These are phyloP conservation scores for Rhipidocladum racemiflorum DNA, from an alignment of 176 grass and related monocot genomes.

Conservation along the genomic window DNA sequence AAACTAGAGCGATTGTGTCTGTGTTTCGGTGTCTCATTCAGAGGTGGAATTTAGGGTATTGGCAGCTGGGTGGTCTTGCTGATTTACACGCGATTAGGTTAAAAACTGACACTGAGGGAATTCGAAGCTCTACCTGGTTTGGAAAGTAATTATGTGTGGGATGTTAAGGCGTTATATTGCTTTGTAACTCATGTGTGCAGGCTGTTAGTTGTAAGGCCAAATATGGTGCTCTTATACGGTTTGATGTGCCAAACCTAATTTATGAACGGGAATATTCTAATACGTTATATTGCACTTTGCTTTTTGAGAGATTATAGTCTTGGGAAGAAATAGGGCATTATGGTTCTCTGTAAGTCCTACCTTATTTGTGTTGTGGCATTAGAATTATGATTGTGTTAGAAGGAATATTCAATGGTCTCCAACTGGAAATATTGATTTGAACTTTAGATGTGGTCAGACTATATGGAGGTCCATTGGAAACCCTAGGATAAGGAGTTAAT, in stretches of 20 bases:
- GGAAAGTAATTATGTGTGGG: constrained; percentile 8
- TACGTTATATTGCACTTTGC: neutral
- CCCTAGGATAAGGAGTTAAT: neutral
- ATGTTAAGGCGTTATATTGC: neutral
- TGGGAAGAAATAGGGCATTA: neutral
- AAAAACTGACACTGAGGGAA: neutral
- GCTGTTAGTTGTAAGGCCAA: constrained; percentile 13
- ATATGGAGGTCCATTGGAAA: neutral
- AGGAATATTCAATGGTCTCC: neutral
- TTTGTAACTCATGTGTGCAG: neutral
- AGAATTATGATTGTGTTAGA: neutral
- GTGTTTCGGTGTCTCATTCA: neutral
- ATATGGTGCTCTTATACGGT: constrained; percentile 6
- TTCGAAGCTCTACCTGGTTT: constrained; percentile 4
- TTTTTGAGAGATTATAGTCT: neutral
- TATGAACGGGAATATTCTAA: neutral
- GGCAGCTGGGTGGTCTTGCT: neutral
- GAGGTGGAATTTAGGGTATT: neutral
- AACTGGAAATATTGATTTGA: neutral
- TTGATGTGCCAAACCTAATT: constrained; percentile 8
- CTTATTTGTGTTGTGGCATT: neutral
- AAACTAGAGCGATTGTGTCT: neutral
- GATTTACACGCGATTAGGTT: constrained; percentile 13
- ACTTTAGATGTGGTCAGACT: neutral
- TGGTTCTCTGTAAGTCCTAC: constrained; percentile 11